These are phyloP conservation scores for Cucumis sativus DNA, from an alignment of 306 rosid genomes.

Conservation along the genomic window DNA sequence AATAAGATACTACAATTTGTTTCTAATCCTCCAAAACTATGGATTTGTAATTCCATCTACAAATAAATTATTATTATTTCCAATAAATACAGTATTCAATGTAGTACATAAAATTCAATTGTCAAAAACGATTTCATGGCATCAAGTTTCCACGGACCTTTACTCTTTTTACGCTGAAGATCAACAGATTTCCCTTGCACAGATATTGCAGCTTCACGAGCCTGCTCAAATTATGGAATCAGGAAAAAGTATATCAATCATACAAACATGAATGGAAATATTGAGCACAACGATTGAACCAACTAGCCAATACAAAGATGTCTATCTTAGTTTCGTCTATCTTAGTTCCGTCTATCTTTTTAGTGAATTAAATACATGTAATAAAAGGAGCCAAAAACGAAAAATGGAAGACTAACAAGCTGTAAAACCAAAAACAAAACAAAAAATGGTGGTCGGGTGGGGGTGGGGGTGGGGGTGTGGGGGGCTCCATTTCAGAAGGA, in stretches of 20 bases:
- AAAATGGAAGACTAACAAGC: not conserved
- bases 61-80: not conserved
- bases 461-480: not conserved
- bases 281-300: not conserved
- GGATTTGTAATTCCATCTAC: not conserved
- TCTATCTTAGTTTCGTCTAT: not conserved
- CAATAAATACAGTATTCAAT: not conserved
- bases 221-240: conserved; percentile 33
- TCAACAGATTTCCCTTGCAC: conserved; percentile 86
- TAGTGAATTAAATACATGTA: not conserved
- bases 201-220: conserved; percentile 87
- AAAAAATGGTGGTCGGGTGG: not conserved
- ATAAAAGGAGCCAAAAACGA: not conserved
- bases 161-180: conserved; percentile 88
- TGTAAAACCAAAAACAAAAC: not conserved
- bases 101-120: not conserved
- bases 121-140: not conserved
- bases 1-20: not conserved
- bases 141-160: conserved; percentile 45
- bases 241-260: not conserved
- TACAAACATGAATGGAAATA: not conserved
- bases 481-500: not conserved
- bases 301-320: not conserved
- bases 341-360: not conserved
- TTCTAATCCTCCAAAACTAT: not conserved